phyloP scores from a whole-genome alignment of 176 grass and related monocot species.

The Triticum turgidum region DNA sequence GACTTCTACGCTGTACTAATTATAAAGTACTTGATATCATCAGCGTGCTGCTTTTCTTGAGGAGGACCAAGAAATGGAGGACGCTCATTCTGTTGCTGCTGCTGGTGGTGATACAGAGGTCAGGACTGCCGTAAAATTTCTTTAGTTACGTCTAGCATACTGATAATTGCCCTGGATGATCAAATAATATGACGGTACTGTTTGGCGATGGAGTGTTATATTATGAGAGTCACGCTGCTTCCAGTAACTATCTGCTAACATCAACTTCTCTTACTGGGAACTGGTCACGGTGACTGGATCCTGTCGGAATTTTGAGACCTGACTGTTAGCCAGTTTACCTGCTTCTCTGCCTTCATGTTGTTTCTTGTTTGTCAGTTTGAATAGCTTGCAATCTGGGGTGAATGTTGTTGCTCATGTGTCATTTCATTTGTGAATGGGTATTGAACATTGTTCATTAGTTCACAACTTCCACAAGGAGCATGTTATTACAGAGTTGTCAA shows the following conservation, averaged over 20 bases:
- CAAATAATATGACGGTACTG: neutral
- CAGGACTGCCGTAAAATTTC: neutral
- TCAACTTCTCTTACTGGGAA: neutral
- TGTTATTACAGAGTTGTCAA: constrained; percentile 1
- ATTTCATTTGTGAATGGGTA: constrained; percentile 4
- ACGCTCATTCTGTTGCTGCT: constrained; percentile 81
- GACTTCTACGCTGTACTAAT: neutral
- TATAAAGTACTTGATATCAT: constrained; percentile 24
- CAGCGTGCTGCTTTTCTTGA: constrained; percentile 86
- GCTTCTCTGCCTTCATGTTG: neutral
- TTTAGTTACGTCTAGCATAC: neutral
- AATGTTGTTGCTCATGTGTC: constrained; percentile 4
- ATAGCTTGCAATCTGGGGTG: neutral
- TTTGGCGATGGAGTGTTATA: neutral
- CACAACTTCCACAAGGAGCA: neutral
- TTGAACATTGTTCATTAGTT: neutral
- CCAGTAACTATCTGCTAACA: no score
- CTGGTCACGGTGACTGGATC: neutral
- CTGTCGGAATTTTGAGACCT: neutral
- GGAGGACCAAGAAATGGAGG: constrained; percentile 88
- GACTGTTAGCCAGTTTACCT: neutral
- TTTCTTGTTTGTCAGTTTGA: neutral
- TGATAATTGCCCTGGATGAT: neutral
- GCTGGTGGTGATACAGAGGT: constrained; percentile 87
- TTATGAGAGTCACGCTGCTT: no score